Percentiles rank a stretch among this genome's conserved stretches.
phyloP scores from a whole-genome alignment of 2,329 filamentous ascomycete species.

The Talaromyces sp. region DNA sequence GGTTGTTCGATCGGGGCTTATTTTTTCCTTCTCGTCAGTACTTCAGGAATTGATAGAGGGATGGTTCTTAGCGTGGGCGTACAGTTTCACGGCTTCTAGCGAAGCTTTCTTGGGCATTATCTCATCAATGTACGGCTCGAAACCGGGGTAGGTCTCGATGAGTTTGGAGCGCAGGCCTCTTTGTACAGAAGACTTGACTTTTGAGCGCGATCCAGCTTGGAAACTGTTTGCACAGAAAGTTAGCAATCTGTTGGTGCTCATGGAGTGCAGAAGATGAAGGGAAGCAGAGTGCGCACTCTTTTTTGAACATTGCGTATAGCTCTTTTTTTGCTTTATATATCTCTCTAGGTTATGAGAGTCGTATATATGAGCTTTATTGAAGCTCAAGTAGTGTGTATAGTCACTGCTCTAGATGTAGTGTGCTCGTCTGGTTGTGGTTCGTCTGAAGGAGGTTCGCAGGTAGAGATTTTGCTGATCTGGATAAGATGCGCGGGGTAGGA shows the following conservation, averaged over 20 bases:
- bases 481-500: background rate
- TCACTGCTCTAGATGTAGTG: background rate
- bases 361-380: background rate
- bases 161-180: slow-evolving; percentile 79
- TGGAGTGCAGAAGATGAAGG: background rate
- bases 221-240: slow-evolving; percentile 52
- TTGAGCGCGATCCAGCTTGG: slow-evolving; percentile 75
- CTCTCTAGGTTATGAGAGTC: background rate
- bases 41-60: background rate
- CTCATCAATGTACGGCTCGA: slow-evolving; percentile 85
- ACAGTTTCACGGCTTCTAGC: slow-evolving; percentile 84
- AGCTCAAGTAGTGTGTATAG: background rate
- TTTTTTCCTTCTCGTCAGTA: background rate
- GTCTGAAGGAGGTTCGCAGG: background rate
- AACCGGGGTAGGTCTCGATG: slow-evolving; percentile 77
- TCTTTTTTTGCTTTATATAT: background rate
- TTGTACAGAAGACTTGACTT: slow-evolving; percentile 96
- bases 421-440: background rate
- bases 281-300: slow-evolving; percentile 63
- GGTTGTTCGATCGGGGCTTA: slow-evolving; percentile 77
- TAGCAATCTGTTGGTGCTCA: background rate
- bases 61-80: slow-evolving; percentile 20
- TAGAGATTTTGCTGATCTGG: background rate
- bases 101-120: slow-evolving; percentile 93
- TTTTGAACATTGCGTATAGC: slow-evolving; percentile 73